Evolutionary conservation across 305 asterid genomes (phyloP), one percentile per base, ranked within the genome.

Genomic region (Plantago rigida): DNA sequence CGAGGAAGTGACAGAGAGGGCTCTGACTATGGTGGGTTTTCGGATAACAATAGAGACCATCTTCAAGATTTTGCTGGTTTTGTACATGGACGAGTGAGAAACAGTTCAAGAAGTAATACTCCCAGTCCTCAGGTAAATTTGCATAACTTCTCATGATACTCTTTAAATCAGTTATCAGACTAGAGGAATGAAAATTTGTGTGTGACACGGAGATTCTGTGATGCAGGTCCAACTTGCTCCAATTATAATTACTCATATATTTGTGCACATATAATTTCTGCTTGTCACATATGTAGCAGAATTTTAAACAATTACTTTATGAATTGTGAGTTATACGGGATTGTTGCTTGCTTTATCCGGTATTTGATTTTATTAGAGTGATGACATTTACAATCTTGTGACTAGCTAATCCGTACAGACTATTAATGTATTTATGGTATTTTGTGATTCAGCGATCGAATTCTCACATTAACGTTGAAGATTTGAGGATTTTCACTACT

Each of bases 121-220:
- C 78, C 92, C 47, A 87, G 92, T 77, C 95, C 91, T 14, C 82
- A 83, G 82, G 99, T 89, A 69, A 50, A 68, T 49, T 51, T 56
- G 24, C 41, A 31, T 13, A 13, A 22, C 22, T 26, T 52, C 58
- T 9, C 26, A 34, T 69, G 63, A 10, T 10, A 29, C 64, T 1
- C 36, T 60, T 63, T 62, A 65, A 59, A 24, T 56, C 55, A 15
- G 13, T 48, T 26, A 51, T 55, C 5, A 39, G 59, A 48, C n/a
- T 17, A 52, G n/a, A 12, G 59, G 42, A 12, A 17, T 17, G 19
- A 17, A 51, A 24, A 10, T 51, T 31, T 14, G 28, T 28, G 44
- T 31, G 39, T 3, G 7, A 31, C 39, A 36, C 5, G 44, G 5
- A 52, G 9, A 51, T 51, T 10, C 9, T 50, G 29, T 51, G 56